These are phyloP conservation scores for Lolium perenne DNA, from an alignment of 176 grass and related monocot genomes.

Conservation along the genomic window DNA sequence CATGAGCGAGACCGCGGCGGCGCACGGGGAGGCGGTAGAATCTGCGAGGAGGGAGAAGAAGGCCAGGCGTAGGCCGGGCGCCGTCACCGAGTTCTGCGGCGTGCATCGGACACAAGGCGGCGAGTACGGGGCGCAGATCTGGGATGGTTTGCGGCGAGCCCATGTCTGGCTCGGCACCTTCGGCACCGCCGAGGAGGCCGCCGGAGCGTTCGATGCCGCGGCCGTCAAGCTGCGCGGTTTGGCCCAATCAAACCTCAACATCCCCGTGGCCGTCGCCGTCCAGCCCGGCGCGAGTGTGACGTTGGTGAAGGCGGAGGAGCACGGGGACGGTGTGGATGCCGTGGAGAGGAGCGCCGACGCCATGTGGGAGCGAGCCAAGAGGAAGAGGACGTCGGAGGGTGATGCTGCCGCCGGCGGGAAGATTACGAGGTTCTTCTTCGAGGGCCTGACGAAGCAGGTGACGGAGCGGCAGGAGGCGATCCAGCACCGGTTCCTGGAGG, in stretches of 20 bases:
- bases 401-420: slow-evolving; percentile 45
- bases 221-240: neutral
- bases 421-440: slow-evolving; percentile 91
- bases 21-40: neutral
- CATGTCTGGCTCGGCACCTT: neutral
- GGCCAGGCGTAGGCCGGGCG: neutral
- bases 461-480: slow-evolving; percentile 91
- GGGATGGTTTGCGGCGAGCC: neutral
- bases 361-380: slow-evolving; percentile 59
- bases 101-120: neutral
- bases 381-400: slow-evolving; percentile 44
- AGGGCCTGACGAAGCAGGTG: slow-evolving; percentile 79
- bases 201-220: neutral
- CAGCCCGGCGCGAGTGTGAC: neutral
- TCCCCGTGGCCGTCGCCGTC: neutral
- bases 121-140: neutral
- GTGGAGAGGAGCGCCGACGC: slow-evolving; percentile 69
- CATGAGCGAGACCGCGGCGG: neutral
- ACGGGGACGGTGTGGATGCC: slow-evolving; percentile 62
- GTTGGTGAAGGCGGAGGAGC: slow-evolving; percentile 46
- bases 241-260: neutral
- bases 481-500: slow-evolving; percentile 82
- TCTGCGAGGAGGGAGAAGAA: neutral
- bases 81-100: neutral
- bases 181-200: neutral